These are phyloP conservation scores for Cubamyces sp. DNA, from an alignment of 768 basidiomycete species.

Conservation along the genomic window DNA sequence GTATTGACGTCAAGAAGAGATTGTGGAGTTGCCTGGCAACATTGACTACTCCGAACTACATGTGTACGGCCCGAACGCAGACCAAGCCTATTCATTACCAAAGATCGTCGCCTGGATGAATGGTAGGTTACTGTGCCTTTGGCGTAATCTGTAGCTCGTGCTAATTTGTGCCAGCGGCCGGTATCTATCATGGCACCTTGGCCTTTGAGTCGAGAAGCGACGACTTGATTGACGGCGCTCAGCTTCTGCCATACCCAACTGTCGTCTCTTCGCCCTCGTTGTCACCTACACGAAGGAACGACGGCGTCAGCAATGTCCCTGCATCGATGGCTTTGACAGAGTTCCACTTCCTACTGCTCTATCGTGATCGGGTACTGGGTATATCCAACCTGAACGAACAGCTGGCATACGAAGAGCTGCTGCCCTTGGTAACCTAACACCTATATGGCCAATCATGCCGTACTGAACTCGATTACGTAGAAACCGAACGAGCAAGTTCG, in stretches of 20 bases:
- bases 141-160: background rate
- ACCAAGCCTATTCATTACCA: conserved; percentile 70
- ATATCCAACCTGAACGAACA: conserved; percentile 82
- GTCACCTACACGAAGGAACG: conserved; percentile 32
- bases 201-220: conserved; percentile 72
- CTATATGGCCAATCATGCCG: background rate
- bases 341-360: conserved; percentile 90
- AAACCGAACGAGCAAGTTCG: conserved; percentile 73
- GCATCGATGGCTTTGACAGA: conserved; percentile 84
- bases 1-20: conserved; percentile 57
- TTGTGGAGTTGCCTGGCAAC: conserved; percentile 87
- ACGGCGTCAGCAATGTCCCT: conserved; percentile 50
- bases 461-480: conserved; percentile 42
- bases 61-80: conserved; percentile 73
- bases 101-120: conserved; percentile 90
- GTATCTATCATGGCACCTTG: conserved; percentile 84
- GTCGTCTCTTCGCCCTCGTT: conserved; percentile 39
- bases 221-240: conserved; percentile 75
- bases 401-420: conserved; percentile 78
- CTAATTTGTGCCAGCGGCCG: conserved; percentile 59
- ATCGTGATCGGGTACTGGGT: conserved; percentile 74
- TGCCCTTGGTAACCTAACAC: conserved; percentile 65
- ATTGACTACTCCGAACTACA: conserved; percentile 77
- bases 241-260: conserved; percentile 77
- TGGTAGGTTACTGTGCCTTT: conserved; percentile 47